Percentiles rank a stretch among this genome's conserved stretches.
Conservation (phyloP, 345 rosid species). For the Turritis glabra region DNA sequence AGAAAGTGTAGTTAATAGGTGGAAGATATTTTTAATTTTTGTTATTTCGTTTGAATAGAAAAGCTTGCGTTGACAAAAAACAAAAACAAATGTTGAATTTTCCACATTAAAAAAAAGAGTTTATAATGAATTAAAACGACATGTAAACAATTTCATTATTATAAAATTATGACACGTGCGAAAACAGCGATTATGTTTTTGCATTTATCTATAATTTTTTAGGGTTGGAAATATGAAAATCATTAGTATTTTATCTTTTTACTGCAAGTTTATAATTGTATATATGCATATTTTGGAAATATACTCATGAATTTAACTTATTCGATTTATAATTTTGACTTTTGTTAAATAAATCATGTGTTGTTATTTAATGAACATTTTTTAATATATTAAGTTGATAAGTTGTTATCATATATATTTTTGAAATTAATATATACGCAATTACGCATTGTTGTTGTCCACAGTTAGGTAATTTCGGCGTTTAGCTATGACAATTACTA, state of each 20-base stretch:
- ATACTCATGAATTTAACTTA: not conserved
- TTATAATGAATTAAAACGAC: not conserved
- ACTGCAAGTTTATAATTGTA: too few relatives aligned
- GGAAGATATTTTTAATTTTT: not conserved
- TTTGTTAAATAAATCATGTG: not conserved
- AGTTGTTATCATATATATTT: not conserved
- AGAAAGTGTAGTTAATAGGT: not conserved
- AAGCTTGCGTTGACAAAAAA: not conserved
- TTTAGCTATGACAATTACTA: not conserved
- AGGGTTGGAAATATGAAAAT: not conserved
- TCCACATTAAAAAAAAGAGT: not conserved
- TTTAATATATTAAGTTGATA: not conserved
- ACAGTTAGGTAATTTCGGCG: not conserved
- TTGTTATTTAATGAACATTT: not conserved
- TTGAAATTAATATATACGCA: not conserved
- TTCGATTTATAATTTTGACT: not conserved
- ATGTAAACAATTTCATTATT: too few relatives aligned
- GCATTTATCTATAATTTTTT: too few relatives aligned
- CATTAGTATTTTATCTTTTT: not conserved
- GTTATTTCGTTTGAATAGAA: not conserved
- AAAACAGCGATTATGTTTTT: too few relatives aligned
- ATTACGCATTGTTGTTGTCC: constrained; percentile 17
- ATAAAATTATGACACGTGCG: too few relatives aligned
- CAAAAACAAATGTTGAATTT: not conserved
- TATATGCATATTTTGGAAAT: not conserved